Base-by-base conservation (phyloP, 306 rosid species). In the Glycine tomentella region DNA sequence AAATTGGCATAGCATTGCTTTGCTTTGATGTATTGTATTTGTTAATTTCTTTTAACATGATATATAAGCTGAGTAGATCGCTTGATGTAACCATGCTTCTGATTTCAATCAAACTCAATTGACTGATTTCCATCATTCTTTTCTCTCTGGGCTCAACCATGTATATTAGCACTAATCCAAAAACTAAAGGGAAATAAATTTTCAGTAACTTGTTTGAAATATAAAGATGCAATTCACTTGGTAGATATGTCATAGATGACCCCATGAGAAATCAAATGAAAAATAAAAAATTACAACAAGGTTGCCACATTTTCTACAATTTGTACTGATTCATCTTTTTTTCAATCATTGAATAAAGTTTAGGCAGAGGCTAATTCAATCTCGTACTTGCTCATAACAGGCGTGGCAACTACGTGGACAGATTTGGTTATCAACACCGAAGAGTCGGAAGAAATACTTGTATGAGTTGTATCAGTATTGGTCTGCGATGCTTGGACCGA, bases 281-380 rank as follows among this genome's bases (percentile, higher is more conserved):
- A 15, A 9, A 17, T 1, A 7, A 8, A 58, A 58, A 58, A 58
- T 10, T 14, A 65, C 7, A 40, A 2, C 9, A 36, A 13, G 9
- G 1, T 64, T 38, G 71, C 11, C 70, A 13, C 48, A 36, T 38
- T 14, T 40, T 3, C 1, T 14, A 38, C 40, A 61, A 61, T 10
- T 57, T 13, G 2, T 25, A 25, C 2, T 25, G 31, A 25, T 25
- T 25, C 2, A 25, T 25, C 31, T 25, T 25, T 25, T 25, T 25
- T 25, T 25, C 31, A 25, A 25, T 25, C 31, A 3, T 63, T 34
- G 16, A 36, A 63, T 0, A 63, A 20, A 25, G 25, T 14, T n/a
- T 65, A 65, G 14, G 7, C 25, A 65, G 71, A 65, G 13, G 50
- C 71, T 38, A 38, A 65, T 65, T 65, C 7, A 65, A 65, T 65